These are phyloP conservation scores for Boletus tomentosulus DNA, from an alignment of 768 basidiomycete species.

Conservation along the genomic window DNA sequence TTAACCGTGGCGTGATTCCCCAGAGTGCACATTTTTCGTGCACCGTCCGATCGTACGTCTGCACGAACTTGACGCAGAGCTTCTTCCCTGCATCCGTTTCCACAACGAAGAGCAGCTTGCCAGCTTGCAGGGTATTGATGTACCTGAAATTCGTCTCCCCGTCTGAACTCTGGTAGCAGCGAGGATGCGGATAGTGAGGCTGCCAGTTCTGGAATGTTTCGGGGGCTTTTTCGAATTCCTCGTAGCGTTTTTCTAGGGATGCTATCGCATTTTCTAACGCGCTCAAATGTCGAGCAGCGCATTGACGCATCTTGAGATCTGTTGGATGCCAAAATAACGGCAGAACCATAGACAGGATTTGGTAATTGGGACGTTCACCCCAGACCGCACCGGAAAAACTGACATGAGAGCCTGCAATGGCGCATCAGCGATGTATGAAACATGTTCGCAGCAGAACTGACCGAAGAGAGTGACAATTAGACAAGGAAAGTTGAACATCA, in stretches of 20 bases:
- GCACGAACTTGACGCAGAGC: neutral
- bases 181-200: neutral
- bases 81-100: neutral
- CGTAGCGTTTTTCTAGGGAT: neutral
- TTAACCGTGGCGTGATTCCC: slow-evolving; percentile 21
- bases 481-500: neutral
- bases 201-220: neutral
- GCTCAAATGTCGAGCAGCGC: too few relatives aligned
- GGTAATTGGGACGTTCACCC: neutral
- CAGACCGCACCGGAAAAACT: neutral
- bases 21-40: neutral
- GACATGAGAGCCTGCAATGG: neutral
- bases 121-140: neutral
- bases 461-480: neutral
- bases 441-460: neutral
- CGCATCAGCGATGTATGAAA: neutral
- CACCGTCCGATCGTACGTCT: neutral
- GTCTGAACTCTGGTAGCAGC: neutral
- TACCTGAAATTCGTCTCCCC: neutral
- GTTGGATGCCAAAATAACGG: neutral
- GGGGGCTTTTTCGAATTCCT: neutral
- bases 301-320: too few relatives aligned
- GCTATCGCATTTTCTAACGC: neutral
- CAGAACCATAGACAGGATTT: neutral
- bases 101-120: neutral